Percentiles rank a stretch among this genome's conserved stretches.
phyloP scores from a whole-genome alignment of 495 filamentous ascomycete genomes.

The Bryoglossum gracile region DNA sequence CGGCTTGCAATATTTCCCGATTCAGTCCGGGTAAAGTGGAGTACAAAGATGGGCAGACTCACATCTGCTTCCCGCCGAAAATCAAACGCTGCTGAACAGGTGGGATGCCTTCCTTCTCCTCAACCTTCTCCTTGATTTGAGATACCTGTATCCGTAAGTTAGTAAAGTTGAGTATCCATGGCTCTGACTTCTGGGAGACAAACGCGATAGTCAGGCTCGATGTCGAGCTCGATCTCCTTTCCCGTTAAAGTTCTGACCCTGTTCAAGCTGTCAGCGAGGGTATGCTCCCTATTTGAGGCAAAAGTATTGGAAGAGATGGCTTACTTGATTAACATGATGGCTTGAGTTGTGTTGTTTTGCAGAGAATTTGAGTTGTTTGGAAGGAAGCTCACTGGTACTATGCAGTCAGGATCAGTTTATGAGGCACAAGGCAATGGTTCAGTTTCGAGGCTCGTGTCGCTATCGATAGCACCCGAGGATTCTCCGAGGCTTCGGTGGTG shows the following conservation, averaged over 20 bases:
- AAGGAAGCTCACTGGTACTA: too few relatives aligned
- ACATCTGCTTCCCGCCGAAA: slow-evolving; percentile 97
- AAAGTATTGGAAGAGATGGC: background rate
- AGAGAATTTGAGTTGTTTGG: too few relatives aligned
- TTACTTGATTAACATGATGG: slow-evolving; percentile 15
- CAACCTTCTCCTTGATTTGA: slow-evolving; percentile 94
- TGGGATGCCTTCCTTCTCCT: slow-evolving; percentile 97
- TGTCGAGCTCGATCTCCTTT: slow-evolving; percentile 97
- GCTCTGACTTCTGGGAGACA: slow-evolving; percentile 8
- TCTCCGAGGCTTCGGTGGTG: too few relatives aligned
- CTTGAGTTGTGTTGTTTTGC: too few relatives aligned
- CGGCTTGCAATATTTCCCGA: too few relatives aligned
- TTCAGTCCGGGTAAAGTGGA: too few relatives aligned
- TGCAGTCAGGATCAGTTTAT: too few relatives aligned
- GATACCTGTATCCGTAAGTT: slow-evolving; percentile 53
- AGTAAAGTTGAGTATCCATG: background rate
- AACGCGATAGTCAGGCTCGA: slow-evolving; percentile 90
- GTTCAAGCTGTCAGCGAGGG: slow-evolving; percentile 1
- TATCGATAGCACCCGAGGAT: too few relatives aligned
- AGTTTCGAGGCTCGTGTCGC: too few relatives aligned
- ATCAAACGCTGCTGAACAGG: slow-evolving; percentile 96
- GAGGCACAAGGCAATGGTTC: too few relatives aligned
- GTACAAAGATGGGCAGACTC: slow-evolving; percentile 25
- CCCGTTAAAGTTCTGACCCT: slow-evolving; percentile 97
- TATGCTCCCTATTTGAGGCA: background rate